phyloP scores from a whole-genome alignment of 441 rosid genomes.

The Eruca vesicaria region DNA sequence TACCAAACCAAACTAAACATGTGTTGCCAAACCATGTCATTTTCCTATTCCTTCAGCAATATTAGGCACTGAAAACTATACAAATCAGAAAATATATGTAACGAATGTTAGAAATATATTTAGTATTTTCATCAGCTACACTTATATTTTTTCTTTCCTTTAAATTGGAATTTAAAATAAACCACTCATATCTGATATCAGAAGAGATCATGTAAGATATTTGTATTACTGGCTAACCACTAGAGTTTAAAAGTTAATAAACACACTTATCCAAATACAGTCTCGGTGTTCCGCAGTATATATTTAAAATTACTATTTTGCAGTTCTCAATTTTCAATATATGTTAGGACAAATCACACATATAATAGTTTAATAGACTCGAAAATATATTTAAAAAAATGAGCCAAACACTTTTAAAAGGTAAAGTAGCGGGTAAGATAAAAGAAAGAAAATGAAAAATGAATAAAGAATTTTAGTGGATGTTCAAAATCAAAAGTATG shows the following conservation, averaged over 20 bases:
- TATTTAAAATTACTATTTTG: background rate
- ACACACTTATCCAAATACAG: background rate
- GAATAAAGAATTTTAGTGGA: background rate
- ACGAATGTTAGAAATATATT: background rate
- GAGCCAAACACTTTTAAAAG: background rate
- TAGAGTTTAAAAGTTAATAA: background rate
- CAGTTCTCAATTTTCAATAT: background rate
- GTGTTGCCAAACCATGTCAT: background rate
- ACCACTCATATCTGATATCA: background rate
- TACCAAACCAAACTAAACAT: background rate
- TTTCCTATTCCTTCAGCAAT: background rate
- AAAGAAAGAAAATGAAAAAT: background rate
- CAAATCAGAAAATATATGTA: background rate
- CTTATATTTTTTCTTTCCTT: background rate
- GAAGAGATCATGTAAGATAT: background rate
- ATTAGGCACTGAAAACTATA: background rate
- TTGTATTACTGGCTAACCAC: background rate
- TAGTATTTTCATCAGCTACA: background rate
- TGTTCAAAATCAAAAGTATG: constrained; percentile 12
- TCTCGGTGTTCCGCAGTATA: background rate
- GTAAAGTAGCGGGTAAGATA: background rate
- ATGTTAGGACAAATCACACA: background rate
- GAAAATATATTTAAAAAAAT: background rate
- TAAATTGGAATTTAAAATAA: too few relatives aligned
- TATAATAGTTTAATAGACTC: background rate